phyloP scores from a whole-genome alignment of 164 flowering plant species.

The Berberis thunbergii region DNA sequence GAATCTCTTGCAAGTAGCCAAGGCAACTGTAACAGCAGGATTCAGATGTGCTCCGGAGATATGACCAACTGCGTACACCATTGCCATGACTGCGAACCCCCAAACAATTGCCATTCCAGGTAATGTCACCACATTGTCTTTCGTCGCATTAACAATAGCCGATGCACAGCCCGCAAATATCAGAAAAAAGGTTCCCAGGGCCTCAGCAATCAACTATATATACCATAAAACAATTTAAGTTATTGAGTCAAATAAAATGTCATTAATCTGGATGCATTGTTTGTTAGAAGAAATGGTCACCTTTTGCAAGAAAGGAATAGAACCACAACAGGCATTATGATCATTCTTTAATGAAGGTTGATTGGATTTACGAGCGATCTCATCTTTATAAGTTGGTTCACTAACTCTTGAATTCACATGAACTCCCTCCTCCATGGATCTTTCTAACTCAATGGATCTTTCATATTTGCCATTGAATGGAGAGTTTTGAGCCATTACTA shows the following conservation, averaged over 20 bases:
- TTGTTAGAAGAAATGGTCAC: slow-evolving; percentile 9
- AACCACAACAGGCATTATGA: slow-evolving; percentile 7
- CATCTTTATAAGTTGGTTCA: background rate
- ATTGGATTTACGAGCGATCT: background rate
- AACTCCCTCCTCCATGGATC: slow-evolving; percentile 4
- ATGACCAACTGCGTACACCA: slow-evolving; percentile 55
- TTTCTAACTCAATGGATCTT: no score
- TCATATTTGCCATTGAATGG: no score
- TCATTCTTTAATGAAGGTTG: background rate
- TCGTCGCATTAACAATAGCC: slow-evolving; percentile 34
- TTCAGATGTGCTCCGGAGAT: slow-evolving; percentile 64
- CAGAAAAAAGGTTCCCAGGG: slow-evolving; percentile 47
- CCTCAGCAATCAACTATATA: slow-evolving; percentile 55
- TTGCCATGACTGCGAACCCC: slow-evolving; percentile 55
- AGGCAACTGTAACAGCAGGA: slow-evolving; percentile 56
- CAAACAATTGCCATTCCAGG: slow-evolving; percentile 49
- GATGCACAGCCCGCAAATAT: slow-evolving; percentile 55
- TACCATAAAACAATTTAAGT: background rate
- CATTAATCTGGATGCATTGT: background rate
- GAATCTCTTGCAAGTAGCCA: slow-evolving; percentile 44
- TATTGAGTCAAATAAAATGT: background rate
- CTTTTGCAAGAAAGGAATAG: slow-evolving; percentile 38
- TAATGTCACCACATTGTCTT: slow-evolving; percentile 25
- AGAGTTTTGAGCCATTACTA: no score
- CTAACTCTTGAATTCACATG: background rate